Evolutionary conservation across 257 asterid species (phyloP).

Genomic region (Solanum ossicruentum): DNA sequence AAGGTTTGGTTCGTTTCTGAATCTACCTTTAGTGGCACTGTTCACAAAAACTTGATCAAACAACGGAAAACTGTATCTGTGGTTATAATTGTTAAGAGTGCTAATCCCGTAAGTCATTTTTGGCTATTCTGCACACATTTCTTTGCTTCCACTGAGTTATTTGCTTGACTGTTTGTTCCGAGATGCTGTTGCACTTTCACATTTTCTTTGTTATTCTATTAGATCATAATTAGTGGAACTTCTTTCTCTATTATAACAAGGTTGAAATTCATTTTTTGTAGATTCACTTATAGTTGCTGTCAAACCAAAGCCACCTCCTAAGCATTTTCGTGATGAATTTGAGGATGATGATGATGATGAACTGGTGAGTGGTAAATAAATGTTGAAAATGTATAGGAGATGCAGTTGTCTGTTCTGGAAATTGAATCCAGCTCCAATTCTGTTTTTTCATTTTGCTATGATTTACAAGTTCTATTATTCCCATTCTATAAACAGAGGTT

Average conservation of each 20-base stretch:
- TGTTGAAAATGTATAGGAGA: slow-evolving; percentile 7
- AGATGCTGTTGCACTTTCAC: not conserved
- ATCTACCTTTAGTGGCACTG: not conserved
- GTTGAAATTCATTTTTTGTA: slow-evolving; percentile 8
- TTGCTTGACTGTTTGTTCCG: not conserved
- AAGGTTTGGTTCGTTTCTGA: not conserved
- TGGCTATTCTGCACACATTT: not conserved
- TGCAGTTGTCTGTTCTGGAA: not conserved
- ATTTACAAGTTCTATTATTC: not conserved
- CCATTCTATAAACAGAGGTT: slow-evolving; percentile 29
- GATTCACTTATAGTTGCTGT: slow-evolving; percentile 69
- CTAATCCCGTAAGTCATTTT: not conserved
- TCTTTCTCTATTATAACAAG: not conserved
- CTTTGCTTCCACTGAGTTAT: not conserved
- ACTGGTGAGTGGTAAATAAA: slow-evolving; percentile 25
- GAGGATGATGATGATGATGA: slow-evolving; percentile 74
- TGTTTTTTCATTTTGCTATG: not conserved
- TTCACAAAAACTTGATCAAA: not conserved
- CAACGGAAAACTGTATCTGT: not conserved
- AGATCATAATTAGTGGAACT: not conserved
- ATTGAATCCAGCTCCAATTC: not conserved
- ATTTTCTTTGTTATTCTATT: not conserved
- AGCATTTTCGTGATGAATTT: slow-evolving; percentile 32
- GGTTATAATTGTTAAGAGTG: not conserved
- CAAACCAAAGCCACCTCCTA: slow-evolving; percentile 82